phyloP scores from a whole-genome alignment of 768 basidiomycete species.

The Lentinula raphanica region DNA sequence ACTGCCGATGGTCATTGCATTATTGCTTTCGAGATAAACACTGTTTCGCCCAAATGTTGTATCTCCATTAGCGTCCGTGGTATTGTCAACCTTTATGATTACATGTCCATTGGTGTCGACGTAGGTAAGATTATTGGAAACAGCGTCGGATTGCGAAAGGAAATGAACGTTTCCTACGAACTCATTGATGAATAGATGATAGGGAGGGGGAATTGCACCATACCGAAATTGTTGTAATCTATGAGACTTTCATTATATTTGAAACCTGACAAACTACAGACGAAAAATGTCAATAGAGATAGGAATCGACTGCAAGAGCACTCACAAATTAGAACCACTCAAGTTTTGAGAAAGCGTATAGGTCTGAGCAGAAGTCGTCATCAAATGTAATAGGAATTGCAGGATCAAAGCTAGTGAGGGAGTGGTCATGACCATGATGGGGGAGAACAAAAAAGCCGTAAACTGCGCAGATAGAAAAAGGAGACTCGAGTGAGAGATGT shows the following conservation, averaged over 20 bases:
- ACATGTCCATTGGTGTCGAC: conserved; percentile 14
- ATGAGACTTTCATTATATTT: not conserved
- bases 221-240: conserved; percentile 6
- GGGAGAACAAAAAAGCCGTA: not conserved
- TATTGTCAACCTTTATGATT: conserved; percentile 17
- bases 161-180: conserved; percentile 8
- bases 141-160: conserved; percentile 7
- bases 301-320: too few relatives aligned
- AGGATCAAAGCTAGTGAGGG: not conserved
- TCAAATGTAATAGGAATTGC: not conserved
- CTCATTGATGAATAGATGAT: not conserved
- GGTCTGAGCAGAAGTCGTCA: not conserved
- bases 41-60: conserved; percentile 12
- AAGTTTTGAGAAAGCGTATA: conserved; percentile 3
- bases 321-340: conserved; percentile 12
- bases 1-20: conserved; percentile 12
- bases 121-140: conserved; percentile 10
- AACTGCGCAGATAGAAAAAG: not conserved
- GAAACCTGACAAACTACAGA: not conserved
- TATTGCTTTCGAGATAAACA: conserved; percentile 11
- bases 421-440: not conserved
- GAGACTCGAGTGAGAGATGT: not conserved
- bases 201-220: too few relatives aligned
- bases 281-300: not conserved
- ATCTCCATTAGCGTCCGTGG: conserved; percentile 10